Percentiles rank a stretch among this genome's conserved stretches.
Conservation (phyloP, 495 filamentous ascomycete species). For the Clohesyomyces aquaticus region DNA sequence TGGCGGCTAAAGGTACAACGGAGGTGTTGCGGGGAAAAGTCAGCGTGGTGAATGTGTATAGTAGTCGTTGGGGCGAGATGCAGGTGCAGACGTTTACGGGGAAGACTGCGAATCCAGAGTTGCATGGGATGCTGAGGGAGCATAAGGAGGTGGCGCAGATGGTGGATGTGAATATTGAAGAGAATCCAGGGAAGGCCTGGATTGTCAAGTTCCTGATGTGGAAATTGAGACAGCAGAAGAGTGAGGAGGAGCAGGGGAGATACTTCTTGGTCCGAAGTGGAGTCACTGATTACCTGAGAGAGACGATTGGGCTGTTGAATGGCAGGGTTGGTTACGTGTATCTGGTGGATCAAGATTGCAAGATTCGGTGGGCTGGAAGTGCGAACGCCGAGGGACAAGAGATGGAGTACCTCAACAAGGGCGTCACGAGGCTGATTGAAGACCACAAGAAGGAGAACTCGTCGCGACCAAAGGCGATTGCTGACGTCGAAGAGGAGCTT, state of each 20-base stretch:
- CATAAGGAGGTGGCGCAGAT: constrained; percentile 63
- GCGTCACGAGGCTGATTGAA: constrained; percentile 67
- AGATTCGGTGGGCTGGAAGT: constrained; percentile 93
- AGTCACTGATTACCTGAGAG: constrained; percentile 70
- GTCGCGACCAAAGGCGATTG: constrained; percentile 14
- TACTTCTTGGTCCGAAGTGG: constrained; percentile 88
- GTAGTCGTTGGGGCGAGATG: constrained; percentile 78
- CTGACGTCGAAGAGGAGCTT: constrained; percentile 19
- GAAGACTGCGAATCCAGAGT: constrained; percentile 63
- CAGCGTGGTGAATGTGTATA: constrained; percentile 78
- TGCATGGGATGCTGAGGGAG: constrained; percentile 58
- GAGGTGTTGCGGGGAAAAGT: constrained; percentile 68
- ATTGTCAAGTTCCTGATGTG: constrained; percentile 72
- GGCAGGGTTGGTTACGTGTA: constrained; percentile 93
- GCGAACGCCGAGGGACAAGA: constrained; percentile 73
- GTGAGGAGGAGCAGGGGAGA: constrained; percentile 63
- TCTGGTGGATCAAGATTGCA: constrained; percentile 81
- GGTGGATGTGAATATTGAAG: constrained; percentile 85
- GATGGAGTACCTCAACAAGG: constrained; percentile 69
- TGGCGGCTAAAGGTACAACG: constrained; percentile 65
- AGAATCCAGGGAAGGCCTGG: constrained; percentile 74
- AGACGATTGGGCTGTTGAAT: constrained; percentile 81
- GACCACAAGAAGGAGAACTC: constrained; percentile 48
- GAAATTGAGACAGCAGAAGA: constrained; percentile 60
- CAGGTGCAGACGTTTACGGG: constrained; percentile 76